Evolutionary conservation across 2,329 filamentous ascomycete species (phyloP).

Genomic region (Fusarium sp.): DNA sequence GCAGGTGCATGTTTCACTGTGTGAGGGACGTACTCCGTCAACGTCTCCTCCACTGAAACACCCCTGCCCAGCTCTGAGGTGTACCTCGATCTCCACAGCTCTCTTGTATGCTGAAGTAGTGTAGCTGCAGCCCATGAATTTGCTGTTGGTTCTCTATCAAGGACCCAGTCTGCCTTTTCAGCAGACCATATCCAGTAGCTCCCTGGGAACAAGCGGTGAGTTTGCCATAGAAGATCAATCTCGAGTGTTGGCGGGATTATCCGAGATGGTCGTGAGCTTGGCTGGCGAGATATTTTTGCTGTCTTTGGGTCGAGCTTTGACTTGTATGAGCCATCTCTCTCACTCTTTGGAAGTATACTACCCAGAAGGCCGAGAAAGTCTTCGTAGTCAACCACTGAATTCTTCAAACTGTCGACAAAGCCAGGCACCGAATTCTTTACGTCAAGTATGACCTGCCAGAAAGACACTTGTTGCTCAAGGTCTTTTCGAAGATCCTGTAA

Average conservation of each 20-base stretch:
- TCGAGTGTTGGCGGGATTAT: background rate
- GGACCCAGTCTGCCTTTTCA: background rate
- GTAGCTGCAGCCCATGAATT: fast-evolving
- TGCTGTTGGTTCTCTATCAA: background rate
- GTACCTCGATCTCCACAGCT: background rate
- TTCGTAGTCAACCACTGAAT: background rate
- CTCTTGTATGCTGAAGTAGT: background rate
- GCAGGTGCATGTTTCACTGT: background rate
- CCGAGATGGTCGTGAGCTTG: background rate
- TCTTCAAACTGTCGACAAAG: fast-evolving
- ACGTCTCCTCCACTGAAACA: background rate
- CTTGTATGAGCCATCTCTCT: background rate
- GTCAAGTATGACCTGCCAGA: background rate
- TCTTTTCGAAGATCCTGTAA: background rate
- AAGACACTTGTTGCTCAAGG: background rate
- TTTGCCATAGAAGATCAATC: constrained; percentile 9
- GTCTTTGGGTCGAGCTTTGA: background rate
- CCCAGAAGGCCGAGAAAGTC: background rate
- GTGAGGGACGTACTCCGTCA: background rate
- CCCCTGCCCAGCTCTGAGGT: fast-evolving
- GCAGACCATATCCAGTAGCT: background rate
- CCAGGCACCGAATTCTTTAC: background rate
- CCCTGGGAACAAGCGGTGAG: background rate
- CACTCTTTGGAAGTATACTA: background rate
- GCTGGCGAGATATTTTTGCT: fast-evolving